A percentile compares a stretch with the other conserved stretches of the same genome.
Evolutionary conservation across 345 rosid genomes (phyloP).

Genomic region (Isatis tinctoria): DNA sequence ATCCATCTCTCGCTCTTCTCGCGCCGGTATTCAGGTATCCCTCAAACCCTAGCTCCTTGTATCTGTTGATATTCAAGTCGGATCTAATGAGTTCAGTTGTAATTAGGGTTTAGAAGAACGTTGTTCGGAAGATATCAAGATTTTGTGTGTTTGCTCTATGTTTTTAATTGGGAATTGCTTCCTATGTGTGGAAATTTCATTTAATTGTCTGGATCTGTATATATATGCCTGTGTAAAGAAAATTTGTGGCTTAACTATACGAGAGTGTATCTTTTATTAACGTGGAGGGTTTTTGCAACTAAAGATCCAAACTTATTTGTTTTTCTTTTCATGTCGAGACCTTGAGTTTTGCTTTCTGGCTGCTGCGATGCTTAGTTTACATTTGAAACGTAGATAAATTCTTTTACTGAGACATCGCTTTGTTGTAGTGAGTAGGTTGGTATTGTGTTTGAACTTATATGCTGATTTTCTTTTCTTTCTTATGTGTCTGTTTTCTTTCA

Average conservation of each 20-base stretch:
- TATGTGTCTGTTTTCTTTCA: constrained; percentile 15
- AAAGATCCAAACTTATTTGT: no score
- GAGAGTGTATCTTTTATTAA: no score
- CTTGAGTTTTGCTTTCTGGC: background rate
- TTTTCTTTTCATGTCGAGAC: background rate
- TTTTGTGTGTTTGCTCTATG: no score
- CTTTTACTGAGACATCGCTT: no score
- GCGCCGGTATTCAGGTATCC: constrained; percentile 88
- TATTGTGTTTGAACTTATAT: background rate
- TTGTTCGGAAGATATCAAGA: background rate
- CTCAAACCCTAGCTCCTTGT: background rate
- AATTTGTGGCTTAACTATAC: no score
- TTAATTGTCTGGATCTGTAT: no score
- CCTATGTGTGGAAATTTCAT: no score
- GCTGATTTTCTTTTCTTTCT: background rate
- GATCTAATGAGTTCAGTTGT: background rate
- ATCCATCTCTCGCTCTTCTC: constrained; percentile 78
- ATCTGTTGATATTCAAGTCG: background rate
- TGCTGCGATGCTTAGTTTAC: background rate
- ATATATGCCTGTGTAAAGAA: no score
- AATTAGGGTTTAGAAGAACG: background rate
- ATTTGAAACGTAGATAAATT: no score
- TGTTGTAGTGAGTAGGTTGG: no score
- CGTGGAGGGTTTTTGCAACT: background rate
- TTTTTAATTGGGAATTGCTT: no score